Conservation (phyloP, 768 basidiomycete species). For the Cyclocybe aegerita region DNA sequence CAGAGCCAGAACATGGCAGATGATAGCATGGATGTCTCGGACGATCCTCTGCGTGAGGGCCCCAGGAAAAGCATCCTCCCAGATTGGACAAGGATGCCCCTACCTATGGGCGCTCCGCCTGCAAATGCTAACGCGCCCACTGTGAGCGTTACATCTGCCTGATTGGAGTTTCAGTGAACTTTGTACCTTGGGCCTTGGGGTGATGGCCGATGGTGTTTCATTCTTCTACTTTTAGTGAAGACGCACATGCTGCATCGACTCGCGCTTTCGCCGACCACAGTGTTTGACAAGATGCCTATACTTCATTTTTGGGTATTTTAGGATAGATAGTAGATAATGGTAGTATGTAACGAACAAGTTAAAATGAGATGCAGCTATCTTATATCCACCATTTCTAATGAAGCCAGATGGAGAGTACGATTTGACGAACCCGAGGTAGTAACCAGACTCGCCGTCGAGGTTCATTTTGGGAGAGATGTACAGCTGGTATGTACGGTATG, state of each 20-base stretch:
- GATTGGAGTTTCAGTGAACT: too few relatives aligned
- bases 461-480: background rate
- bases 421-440: too few relatives aligned
- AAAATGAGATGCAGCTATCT: too few relatives aligned
- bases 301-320: too few relatives aligned
- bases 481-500: background rate
- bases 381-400: too few relatives aligned
- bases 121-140: slow-evolving; percentile 29
- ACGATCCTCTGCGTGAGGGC: slow-evolving; percentile 30
- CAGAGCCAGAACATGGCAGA: slow-evolving; percentile 43
- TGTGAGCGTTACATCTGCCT: background rate
- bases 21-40: slow-evolving; percentile 35
- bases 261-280: too few relatives aligned
- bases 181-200: background rate
- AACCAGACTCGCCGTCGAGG: background rate
- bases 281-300: too few relatives aligned
- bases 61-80: slow-evolving; percentile 53
- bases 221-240: too few relatives aligned
- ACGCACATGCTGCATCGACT: too few relatives aligned
- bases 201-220: background rate
- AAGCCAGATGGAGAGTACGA: too few relatives aligned
- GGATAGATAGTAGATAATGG: too few relatives aligned
- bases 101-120: slow-evolving; percentile 64
- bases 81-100: slow-evolving; percentile 75
- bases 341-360: too few relatives aligned